These are phyloP conservation scores for Saprolegnia parasitica DNA, from an alignment of 352 stramenopile species.

Conservation along the genomic window DNA sequence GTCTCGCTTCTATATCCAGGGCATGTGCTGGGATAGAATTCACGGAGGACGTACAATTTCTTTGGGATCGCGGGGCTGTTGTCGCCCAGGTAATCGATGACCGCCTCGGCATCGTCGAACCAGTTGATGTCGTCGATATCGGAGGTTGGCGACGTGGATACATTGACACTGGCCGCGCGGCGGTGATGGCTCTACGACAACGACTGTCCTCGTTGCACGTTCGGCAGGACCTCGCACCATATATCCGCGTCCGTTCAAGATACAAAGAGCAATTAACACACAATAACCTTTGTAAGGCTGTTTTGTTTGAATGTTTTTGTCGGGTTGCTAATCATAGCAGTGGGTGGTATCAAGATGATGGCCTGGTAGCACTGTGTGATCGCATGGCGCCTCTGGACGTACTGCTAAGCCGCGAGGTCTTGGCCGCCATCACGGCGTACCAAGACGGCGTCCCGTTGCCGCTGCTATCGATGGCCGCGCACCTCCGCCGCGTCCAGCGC, in stretches of 20 bases:
- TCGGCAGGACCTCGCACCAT: background rate
- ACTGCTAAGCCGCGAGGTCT: no score
- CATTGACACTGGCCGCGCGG: slow-evolving; percentile 2
- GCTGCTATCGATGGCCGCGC: no score
- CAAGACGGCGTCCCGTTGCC: no score
- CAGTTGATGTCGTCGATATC: background rate
- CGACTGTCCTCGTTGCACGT: background rate
- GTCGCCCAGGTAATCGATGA: slow-evolving; percentile 20
- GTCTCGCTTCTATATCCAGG: background rate
- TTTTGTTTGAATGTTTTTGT: background rate
- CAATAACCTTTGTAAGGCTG: background rate
- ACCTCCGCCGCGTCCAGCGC: no score
- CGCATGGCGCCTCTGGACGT: no score
- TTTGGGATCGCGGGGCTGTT: background rate
- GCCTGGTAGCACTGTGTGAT: no score
- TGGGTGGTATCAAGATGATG: background rate
- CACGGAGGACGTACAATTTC: background rate
- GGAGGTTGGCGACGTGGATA: background rate
- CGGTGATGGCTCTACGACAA: background rate
- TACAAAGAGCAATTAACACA: background rate
- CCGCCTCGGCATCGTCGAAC: slow-evolving; percentile 12
- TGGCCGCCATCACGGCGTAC: no score
- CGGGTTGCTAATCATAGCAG: background rate
- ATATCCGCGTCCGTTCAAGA: background rate
- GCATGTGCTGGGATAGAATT: background rate